phyloP scores from a whole-genome alignment of 768 basidiomycete species.

The Boletus vinaceobasis region DNA sequence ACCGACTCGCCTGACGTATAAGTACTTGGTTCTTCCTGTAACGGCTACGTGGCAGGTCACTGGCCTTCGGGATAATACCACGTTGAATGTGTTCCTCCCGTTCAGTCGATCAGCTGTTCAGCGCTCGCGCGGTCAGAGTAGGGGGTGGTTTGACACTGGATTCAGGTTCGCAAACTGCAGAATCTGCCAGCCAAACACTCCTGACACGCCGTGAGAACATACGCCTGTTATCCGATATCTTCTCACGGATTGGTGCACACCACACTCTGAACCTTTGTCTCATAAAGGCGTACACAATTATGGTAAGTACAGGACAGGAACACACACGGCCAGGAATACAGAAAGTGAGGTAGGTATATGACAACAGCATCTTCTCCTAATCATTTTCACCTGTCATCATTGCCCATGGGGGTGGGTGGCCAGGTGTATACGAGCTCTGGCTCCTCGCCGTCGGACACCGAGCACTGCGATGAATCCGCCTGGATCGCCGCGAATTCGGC shows the following conservation, averaged over 20 bases:
- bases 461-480: neutral
- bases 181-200: too few relatives aligned
- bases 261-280: neutral
- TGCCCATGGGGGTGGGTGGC: constrained; percentile 1
- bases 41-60: neutral
- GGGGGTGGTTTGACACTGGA: too few relatives aligned
- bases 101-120: neutral
- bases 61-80: neutral
- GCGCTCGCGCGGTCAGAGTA: too few relatives aligned
- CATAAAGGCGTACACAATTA: neutral
- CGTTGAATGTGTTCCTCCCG: neutral
- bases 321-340: neutral
- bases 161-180: too few relatives aligned
- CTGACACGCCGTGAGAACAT: too few relatives aligned
- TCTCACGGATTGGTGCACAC: neutral
- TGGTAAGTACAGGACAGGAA: neutral
- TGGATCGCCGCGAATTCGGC: constrained; percentile 4
- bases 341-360: neutral
- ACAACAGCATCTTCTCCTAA: neutral
- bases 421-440: neutral
- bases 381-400: neutral
- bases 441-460: neutral
- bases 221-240: too few relatives aligned
- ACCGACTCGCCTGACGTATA: neutral
- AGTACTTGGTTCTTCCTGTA: neutral